Evolutionary conservation across 2,329 filamentous ascomycete genomes (phyloP).

Genomic region (Fusarium sp.): DNA sequence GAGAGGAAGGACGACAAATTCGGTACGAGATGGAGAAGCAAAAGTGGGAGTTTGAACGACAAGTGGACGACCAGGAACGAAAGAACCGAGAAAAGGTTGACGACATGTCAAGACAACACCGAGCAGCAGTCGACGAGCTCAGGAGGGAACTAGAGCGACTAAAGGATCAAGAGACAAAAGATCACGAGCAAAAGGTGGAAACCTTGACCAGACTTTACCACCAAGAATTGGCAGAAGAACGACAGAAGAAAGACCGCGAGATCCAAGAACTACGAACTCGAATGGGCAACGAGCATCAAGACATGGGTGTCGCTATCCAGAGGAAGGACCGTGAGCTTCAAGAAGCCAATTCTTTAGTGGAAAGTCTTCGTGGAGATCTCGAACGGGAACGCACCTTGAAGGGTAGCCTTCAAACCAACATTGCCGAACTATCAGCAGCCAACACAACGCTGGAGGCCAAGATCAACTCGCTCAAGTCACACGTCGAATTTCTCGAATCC

Average conservation of each 20-base stretch:
- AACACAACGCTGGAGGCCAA: slow-evolving; percentile 78
- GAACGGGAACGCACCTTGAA: slow-evolving; percentile 74
- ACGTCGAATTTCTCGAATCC: slow-evolving; percentile 90
- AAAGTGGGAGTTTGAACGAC: slow-evolving; percentile 54
- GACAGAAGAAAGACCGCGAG: slow-evolving; percentile 67
- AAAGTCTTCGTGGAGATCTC: slow-evolving; percentile 61
- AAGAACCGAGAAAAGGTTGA: slow-evolving; percentile 51
- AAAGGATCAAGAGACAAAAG: slow-evolving; percentile 61
- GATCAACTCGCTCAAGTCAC: slow-evolving; percentile 79
- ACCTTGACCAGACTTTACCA: slow-evolving; percentile 71
- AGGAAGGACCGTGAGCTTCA: slow-evolving; percentile 67
- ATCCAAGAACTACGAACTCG: slow-evolving; percentile 70
- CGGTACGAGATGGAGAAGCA: slow-evolving; percentile 52
- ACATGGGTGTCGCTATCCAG: slow-evolving; percentile 59
- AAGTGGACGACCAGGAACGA: slow-evolving; percentile 64
- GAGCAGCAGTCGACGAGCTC: slow-evolving; percentile 49
- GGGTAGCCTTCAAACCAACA: slow-evolving; percentile 60
- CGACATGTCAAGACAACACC: slow-evolving; percentile 52
- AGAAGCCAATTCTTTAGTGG: slow-evolving; percentile 57
- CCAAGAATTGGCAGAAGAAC: slow-evolving; percentile 74
- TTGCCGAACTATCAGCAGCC: slow-evolving; percentile 69
- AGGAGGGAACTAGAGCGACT: slow-evolving; percentile 59
- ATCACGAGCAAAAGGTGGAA: slow-evolving; percentile 75
- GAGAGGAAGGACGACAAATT: slow-evolving; percentile 51
- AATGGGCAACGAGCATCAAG: slow-evolving; percentile 63